phyloP scores from a whole-genome alignment of 495 filamentous ascomycete genomes.

The Aspergillus haitiensis region DNA sequence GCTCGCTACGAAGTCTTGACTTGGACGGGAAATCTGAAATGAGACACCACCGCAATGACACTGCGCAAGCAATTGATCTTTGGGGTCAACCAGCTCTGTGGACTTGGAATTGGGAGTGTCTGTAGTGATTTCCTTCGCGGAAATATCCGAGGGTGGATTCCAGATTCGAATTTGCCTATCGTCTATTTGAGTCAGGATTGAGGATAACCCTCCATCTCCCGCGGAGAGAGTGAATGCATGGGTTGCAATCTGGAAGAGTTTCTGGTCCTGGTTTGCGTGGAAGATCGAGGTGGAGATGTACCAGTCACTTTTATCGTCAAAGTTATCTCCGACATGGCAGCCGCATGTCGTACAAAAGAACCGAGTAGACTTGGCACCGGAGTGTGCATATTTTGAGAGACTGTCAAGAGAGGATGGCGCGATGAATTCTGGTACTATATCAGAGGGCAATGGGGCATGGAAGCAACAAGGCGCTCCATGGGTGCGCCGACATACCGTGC shows the following conservation, averaged over 20 bases:
- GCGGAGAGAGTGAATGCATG: constrained; percentile 49
- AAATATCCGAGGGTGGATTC: constrained; percentile 9
- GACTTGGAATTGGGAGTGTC: neutral
- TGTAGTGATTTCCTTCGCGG: too few relatives aligned
- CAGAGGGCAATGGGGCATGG: constrained; percentile 47
- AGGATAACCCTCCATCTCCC: constrained; percentile 42
- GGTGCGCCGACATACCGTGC: constrained; percentile 58
- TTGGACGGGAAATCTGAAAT: constrained; percentile 39
- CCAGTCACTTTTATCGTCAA: constrained; percentile 18
- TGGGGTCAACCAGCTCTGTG: neutral
- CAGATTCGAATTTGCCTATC: constrained; percentile 24
- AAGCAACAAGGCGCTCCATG: constrained; percentile 57
- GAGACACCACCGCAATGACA: constrained; percentile 55
- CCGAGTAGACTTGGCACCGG: constrained; percentile 21
- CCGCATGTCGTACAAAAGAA: constrained; percentile 51
- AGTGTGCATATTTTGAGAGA: constrained; percentile 39
- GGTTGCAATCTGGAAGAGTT: constrained; percentile 34
- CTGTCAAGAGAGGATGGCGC: constrained; percentile 28
- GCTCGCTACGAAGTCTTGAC: constrained; percentile 31
- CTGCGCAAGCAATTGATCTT: constrained; percentile 30
- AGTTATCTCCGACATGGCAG: constrained; percentile 38
- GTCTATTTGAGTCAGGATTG: constrained; percentile 36
- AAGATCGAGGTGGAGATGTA: constrained; percentile 38
- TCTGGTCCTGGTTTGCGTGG: constrained; percentile 22
- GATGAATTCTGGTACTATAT: constrained; percentile 34